Base-by-base conservation (phyloP, 148 eudicot genomes). In the Silene conica region DNA sequence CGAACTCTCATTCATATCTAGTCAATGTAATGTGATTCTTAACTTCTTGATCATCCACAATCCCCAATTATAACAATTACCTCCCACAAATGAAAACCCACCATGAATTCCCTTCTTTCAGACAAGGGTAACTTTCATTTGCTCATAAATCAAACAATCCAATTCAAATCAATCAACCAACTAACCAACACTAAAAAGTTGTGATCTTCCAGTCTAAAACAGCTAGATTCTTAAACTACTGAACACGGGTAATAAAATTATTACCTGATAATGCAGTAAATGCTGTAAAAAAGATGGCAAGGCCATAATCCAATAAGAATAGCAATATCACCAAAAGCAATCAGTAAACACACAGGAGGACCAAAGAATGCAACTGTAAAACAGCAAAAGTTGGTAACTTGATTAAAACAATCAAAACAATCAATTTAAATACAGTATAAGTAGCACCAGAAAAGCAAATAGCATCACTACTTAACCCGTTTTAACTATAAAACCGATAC, bases 251-350 rank as follows among this genome's bases (percentile, higher is more conserved):
- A 15, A 14, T 15, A 6, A 45, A 8, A 55, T 0, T 26, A 4
- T 25, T 45, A 73, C 81, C 76, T 59, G 73, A 78, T 67, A 0
- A 78, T 67, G 59, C 81, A 78, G 63, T 78, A 78, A 31, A 78
- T 78, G 16, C 76, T 78, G 73, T 78, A 78, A 38, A 78, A 78
- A 18, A 78, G 69, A 73, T 78, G 81, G 55, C 81, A 78, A 67
- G 81, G 81, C 76, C 81, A 78, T 67, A 78, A 60, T 21, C 76
- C 81, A 46, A 78, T 73, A 1, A 78, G 73, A 59, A 78, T 45
- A 78, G 46, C 81, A 67, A 72, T 78, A 21, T 73, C 81, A 12
- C 81, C 81, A 78, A 78, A 67, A 26, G 81, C 81, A 26, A 78
- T 73, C 23, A 78, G 68, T 60, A 78, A 50, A 67, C 74, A 78